Percentiles rank a stretch among this genome's conserved stretches.
Conservation (phyloP, 495 filamentous ascomycete species). For the Lepidopterella palustris region DNA sequence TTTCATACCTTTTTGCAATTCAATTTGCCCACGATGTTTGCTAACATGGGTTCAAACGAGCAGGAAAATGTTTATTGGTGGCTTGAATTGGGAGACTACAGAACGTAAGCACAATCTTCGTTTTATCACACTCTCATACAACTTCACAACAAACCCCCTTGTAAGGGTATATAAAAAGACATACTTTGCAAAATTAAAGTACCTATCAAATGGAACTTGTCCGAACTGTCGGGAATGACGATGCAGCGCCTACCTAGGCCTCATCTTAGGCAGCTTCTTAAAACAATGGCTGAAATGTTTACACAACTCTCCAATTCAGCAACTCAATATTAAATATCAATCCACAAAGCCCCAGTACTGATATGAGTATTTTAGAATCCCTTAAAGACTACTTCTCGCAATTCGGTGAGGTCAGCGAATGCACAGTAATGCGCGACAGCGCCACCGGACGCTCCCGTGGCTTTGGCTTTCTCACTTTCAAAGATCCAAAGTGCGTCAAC, state of each 20-base stretch:
- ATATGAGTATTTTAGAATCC: constrained; percentile 60
- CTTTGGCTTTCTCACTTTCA: constrained; percentile 97
- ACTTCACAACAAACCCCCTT: not conserved
- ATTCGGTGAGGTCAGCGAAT: constrained; percentile 94
- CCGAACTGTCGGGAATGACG: no score
- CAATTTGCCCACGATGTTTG: not conserved
- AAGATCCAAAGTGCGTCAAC: constrained; percentile 93
- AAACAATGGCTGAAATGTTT: no score
- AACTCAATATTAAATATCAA: no score
- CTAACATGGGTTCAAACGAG: constrained; percentile 6
- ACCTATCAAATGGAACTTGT: no score
- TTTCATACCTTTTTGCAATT: not conserved
- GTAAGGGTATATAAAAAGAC: not conserved
- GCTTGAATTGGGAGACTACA: constrained; percentile 97
- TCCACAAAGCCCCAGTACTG: no score
- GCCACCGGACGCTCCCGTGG: constrained; percentile 88
- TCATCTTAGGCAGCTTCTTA: no score
- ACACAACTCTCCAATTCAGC: no score
- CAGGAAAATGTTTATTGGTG: constrained; percentile 99
- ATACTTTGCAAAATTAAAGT: no score
- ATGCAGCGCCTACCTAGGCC: no score
- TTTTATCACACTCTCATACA: not conserved
- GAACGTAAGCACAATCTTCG: constrained; percentile 63
- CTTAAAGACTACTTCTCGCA: constrained; percentile 98
- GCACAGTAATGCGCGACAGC: constrained; percentile 96